These are phyloP conservation scores for Eremothecium sinecaudum DNA, from an alignment of 1,139 yeast genomes.

Conservation along the genomic window DNA sequence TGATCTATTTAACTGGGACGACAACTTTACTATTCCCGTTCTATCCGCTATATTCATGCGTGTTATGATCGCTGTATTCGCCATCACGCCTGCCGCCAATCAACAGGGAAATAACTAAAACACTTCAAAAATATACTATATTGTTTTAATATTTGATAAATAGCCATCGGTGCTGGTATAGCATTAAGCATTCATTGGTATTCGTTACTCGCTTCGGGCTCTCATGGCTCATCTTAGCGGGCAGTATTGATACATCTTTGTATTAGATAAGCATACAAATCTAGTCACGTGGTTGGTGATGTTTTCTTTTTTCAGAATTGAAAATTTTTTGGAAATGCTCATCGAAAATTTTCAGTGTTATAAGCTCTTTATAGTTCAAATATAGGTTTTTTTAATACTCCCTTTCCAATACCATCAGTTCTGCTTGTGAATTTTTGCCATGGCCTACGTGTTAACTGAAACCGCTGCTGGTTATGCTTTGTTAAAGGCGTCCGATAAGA, in stretches of 20 bases:
- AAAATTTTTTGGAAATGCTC: constrained; percentile 22
- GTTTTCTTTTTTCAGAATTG: constrained; percentile 12
- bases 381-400: not conserved
- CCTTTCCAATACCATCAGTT: not conserved
- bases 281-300: constrained; percentile 43
- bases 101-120: no score
- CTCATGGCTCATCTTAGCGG: no score
- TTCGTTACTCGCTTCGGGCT: no score
- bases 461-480: constrained; percentile 98
- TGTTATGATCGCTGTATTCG: constrained; percentile 34
- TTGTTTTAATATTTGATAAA: no score
- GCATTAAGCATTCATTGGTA: no score
- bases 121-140: no score
- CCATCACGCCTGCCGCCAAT: no score
- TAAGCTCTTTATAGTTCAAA: not conserved
- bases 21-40: constrained; percentile 88
- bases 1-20: constrained; percentile 68
- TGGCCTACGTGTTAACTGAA: constrained; percentile 95
- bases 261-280: no score
- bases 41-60: constrained; percentile 59
- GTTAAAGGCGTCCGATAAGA: constrained; percentile 94
- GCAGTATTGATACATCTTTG: no score
- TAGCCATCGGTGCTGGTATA: no score
- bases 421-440: constrained; percentile 23
- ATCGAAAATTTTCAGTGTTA: constrained; percentile 20